Base-by-base conservation (phyloP, 2,329 filamentous ascomycete species). In the Cordyceps javanica region DNA sequence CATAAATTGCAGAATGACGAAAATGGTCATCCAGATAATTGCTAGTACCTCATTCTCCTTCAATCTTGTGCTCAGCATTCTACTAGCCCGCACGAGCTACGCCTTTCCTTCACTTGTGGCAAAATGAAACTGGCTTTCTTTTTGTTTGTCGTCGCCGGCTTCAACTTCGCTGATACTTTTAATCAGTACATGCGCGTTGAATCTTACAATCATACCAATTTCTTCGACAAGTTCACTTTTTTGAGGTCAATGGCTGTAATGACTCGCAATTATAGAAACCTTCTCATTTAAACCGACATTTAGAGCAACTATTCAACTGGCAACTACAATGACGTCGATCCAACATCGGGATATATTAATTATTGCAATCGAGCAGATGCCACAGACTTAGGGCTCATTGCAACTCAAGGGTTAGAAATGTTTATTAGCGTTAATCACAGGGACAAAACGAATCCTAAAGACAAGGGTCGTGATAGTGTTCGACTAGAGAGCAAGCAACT, bases 341-440 rank as follows among this genome's bases (percentile, higher is more conserved):
- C 84, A 1, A 90, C 84, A 14, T 68, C 81, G 60, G 87, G 87
- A 16, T 88, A 80, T 63, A 86, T 90, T 50, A 72, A 76, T 55
- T 91, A 78, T 62, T 64, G 68, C 38, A 69, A 57, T 64, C 65
- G 67, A 49, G 39, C 52, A 3, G 66, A 69, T 4, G 73, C 74
- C 26, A 39, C 65, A 13, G 58, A 51, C 5, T 54, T 72, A 32
- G 69, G 69, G 4, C 65, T 77, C 6, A 64, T 73, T 36, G 61
- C 64, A 14, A 66, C 60, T 3, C 55, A 66, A 26, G 62, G 62
- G 10, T 61, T 65, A n/a, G 68, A 70, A 16, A 66, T 75, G 25
- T 71, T 68, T 21, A 64, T 78, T 16, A 70, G 71, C 16, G 68
- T 72, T 42, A 70, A 77, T 59, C 62, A 54, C 5, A 59, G 62